These are phyloP conservation scores for Aspergillus ellipticus DNA, from an alignment of 495 filamentous ascomycete species.

Conservation along the genomic window DNA sequence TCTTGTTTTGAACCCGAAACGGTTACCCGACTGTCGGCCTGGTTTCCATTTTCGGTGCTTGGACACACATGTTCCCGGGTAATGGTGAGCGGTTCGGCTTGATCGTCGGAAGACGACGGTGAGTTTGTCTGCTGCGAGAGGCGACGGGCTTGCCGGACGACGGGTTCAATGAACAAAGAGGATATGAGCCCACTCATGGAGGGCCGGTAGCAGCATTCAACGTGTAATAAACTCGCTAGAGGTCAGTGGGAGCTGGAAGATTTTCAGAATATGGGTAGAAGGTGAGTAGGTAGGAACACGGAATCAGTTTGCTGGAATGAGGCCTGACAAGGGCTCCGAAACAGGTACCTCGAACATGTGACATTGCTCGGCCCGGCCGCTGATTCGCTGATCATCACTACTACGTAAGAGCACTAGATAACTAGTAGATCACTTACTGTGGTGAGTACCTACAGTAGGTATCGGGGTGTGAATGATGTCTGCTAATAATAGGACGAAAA, in stretches of 20 bases:
- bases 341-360: conserved; percentile 14
- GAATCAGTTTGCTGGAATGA: background rate
- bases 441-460: too few relatives aligned
- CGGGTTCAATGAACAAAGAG: conserved; percentile 72
- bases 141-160: conserved; percentile 70
- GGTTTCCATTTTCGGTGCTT: background rate
- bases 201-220: conserved; percentile 9
- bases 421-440: too few relatives aligned
- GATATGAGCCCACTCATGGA: conserved; percentile 70
- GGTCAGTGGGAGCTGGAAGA: background rate
- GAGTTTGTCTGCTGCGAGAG: conserved; percentile 47
- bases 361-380: conserved; percentile 3
- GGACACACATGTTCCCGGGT: conserved; percentile 15
- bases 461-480: too few relatives aligned
- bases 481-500: too few relatives aligned
- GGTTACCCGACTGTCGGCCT: conserved; percentile 3
- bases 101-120: conserved; percentile 15
- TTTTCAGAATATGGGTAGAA: background rate
- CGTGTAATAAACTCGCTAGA: background rate
- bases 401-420: background rate
- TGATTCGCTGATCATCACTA: conserved; percentile 16
- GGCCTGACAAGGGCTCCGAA: conserved; percentile 4
- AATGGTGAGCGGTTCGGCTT: conserved; percentile 11
- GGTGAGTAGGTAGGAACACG: background rate
- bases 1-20: conserved; percentile 16